Conservation (phyloP, 176 grass and related monocot species). For the Carex kokanica region DNA sequence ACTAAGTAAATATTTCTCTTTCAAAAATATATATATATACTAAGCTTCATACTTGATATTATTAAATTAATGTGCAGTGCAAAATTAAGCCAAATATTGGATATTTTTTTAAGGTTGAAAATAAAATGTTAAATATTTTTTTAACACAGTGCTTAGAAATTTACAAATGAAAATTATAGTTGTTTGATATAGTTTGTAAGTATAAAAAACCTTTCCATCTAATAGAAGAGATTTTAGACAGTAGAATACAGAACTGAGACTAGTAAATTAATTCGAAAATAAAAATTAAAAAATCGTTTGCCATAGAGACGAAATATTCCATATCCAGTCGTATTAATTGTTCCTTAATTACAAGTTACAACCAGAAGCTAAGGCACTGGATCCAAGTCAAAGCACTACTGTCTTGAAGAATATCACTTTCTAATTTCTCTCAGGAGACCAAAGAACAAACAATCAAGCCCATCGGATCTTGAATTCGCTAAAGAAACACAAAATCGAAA, state of each 20-base stretch:
- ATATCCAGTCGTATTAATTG: neutral
- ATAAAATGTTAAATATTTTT: neutral
- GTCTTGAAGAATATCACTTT: neutral
- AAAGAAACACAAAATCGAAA: neutral
- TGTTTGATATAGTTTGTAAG: no score
- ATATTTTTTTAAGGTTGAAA: neutral
- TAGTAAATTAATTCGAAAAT: neutral
- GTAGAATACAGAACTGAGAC: neutral
- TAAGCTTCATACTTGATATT: neutral
- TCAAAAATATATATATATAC: neutral
- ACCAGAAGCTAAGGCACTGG: neutral
- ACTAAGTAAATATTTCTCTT: neutral
- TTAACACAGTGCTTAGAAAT: neutral
- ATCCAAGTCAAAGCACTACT: slow-evolving; percentile 12
- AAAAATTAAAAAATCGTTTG: neutral
- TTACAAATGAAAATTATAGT: no score
- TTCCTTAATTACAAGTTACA: neutral
- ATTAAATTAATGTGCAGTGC: neutral
- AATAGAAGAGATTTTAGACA: neutral
- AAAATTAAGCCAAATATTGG: neutral
- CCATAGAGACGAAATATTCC: neutral
- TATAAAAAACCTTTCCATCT: neutral
- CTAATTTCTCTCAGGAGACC: neutral
- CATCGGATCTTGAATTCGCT: neutral
- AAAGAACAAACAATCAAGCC: neutral